A percentile compares a stretch with the other conserved stretches of the same genome.
These are phyloP conservation scores for Malassezia caprae DNA, from an alignment of 1,284 basidiomycete genomes.

Conservation along the genomic window DNA sequence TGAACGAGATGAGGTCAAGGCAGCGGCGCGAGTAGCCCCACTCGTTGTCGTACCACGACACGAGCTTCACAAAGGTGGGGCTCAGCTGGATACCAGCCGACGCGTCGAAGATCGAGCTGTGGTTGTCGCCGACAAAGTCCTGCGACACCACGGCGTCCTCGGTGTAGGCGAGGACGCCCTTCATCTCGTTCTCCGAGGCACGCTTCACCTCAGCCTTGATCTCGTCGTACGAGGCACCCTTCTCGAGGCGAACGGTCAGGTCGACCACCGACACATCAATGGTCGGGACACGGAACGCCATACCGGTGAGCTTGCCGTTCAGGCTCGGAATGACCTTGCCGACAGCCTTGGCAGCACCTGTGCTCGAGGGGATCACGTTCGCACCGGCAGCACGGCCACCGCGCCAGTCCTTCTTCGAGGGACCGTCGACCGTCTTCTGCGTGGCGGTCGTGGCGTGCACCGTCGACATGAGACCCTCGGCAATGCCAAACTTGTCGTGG, in stretches of 20 bases:
- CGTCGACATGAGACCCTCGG: conserved; percentile 80
- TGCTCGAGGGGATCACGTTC: conserved; percentile 99
- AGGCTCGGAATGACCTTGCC: conserved; percentile 95
- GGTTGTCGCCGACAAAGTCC: conserved; percentile 59
- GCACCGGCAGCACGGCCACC: conserved; percentile 91
- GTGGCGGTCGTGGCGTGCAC: conserved; percentile 77
- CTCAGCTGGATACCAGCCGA: conserved; percentile 85
- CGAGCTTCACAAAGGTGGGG: conserved; percentile 87
- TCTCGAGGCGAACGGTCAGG: conserved; percentile 86
- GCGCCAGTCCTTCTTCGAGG: conserved; percentile 54
- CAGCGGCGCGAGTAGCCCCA: conserved; percentile 94
- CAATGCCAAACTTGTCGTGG: conserved; percentile 62
- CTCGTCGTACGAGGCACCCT: conserved; percentile 66
- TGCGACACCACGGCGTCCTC: conserved; percentile 82
- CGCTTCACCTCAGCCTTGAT: conserved; percentile 82
- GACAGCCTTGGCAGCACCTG: conserved; percentile 94
- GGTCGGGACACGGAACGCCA: conserved; percentile 95
- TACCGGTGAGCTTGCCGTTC: conserved; percentile 90
- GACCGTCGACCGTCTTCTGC: conserved; percentile 95
- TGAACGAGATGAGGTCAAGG: conserved; percentile 75
- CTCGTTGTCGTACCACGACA: conserved; percentile 74
- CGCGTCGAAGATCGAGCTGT: conserved; percentile 59
- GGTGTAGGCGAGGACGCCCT: conserved; percentile 87
- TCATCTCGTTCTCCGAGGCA: conserved; percentile 61
- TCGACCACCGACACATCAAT: conserved; percentile 97